Percentiles rank a stretch among this genome's conserved stretches.
Conservation (phyloP, 2,329 filamentous ascomycete genomes). For the Elsinoe arachidis region DNA sequence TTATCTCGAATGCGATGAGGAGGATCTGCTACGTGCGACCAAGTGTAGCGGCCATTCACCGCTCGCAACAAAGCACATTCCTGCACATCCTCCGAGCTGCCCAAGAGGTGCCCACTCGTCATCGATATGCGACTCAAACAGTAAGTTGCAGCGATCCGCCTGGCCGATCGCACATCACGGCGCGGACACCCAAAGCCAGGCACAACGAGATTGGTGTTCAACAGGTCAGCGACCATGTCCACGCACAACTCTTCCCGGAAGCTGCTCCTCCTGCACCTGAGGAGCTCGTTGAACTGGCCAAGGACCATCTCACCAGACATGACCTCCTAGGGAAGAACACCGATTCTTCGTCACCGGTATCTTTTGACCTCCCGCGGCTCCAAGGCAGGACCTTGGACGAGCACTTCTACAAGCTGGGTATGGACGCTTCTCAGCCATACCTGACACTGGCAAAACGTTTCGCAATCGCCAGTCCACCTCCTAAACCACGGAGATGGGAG, state of each 20-base stretch:
- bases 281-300: constrained; percentile 70
- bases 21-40: constrained; percentile 25
- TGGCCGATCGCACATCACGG: constrained; percentile 24
- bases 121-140: constrained; percentile 13
- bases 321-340: constrained; percentile 85
- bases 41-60: constrained; percentile 22
- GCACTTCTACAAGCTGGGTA: constrained; percentile 82
- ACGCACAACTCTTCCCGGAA: constrained; percentile 69
- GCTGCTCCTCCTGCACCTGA: constrained; percentile 40
- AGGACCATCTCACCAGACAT: constrained; percentile 74
- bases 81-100: constrained; percentile 24
- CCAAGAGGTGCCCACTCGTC: constrained; percentile 16
- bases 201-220: constrained; percentile 93
- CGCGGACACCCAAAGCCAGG: constrained; percentile 48
- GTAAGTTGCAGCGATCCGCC: constrained; percentile 11
- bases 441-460: constrained; percentile 67
- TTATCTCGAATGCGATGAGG: constrained; percentile 21
- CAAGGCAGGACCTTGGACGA: constrained; percentile 80
- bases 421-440: constrained; percentile 80
- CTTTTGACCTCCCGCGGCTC: constrained; percentile 73
- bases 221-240: constrained; percentile 77
- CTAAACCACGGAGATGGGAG: constrained; percentile 61
- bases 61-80: constrained; percentile 30
- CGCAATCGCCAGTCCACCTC: constrained; percentile 50
- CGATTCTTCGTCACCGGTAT: constrained; percentile 63